Conservation (phyloP, 345 rosid species). For the Syzygium aqueum region DNA sequence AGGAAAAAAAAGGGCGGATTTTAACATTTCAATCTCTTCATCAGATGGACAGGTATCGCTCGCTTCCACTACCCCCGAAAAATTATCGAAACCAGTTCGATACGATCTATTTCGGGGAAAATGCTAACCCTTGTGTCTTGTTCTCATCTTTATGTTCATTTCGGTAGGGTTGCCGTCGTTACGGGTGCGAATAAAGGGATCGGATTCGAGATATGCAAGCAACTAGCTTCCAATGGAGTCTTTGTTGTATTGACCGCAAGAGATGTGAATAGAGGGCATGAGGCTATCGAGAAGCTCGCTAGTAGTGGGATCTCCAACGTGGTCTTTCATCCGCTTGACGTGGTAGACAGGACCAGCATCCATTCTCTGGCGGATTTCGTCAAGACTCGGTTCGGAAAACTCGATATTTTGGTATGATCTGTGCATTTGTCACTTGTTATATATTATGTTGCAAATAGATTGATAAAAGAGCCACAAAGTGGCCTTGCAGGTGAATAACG, state of each 20-base stretch:
- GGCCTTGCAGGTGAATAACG: slow-evolving; percentile 4
- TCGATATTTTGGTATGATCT: slow-evolving; percentile 3
- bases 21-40: not conserved
- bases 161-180: slow-evolving; percentile 9
- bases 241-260: slow-evolving; percentile 7
- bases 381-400: not conserved
- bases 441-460: not conserved
- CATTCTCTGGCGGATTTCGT: not conserved
- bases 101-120: not conserved
- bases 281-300: not conserved
- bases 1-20: not conserved
- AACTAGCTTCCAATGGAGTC: slow-evolving; percentile 4
- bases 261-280: slow-evolving; percentile 8
- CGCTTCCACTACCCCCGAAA: too few species aligned
- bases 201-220: slow-evolving; percentile 9
- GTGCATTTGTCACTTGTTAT: not conserved
- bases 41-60: not conserved
- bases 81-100: too few species aligned
- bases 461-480: not conserved
- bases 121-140: not conserved
- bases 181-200: slow-evolving; percentile 16
- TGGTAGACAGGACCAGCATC: not conserved
- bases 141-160: not conserved
- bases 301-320: slow-evolving; percentile 2
- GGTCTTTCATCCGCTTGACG: slow-evolving; percentile 6